Base-by-base conservation (phyloP, 768 basidiomycete genomes). In the Stropharia rugosoannulata region DNA sequence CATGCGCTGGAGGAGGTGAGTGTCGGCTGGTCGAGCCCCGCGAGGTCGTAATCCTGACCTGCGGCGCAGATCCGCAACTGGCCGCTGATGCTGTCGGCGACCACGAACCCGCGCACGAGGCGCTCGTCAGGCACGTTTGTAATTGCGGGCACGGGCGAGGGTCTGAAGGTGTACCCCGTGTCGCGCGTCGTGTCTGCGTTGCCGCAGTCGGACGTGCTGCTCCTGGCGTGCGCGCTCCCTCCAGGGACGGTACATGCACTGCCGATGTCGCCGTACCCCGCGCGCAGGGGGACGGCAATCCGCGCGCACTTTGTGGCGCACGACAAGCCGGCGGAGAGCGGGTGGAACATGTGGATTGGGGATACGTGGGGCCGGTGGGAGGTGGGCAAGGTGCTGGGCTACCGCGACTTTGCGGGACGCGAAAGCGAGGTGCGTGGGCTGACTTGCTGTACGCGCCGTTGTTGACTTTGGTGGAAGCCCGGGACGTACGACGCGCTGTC, bases 401-500 rank as follows among this genome's bases (percentile, higher is more conserved):
- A 87, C 64, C 73, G 79, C 9, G 85, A 86, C 59, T 77, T 80
- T 68, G 73, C 79, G 7, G 86, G 86, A 10, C 68, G 80, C 25
- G 81, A 84, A 60, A 78, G 83, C 1, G 62, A 80, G 73, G 86
- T 81, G 53, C 27, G 75, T 68, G 27, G 39, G 10, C 4, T 7
- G 6, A 1, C n/a, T 32, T 16, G 22, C 11, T 42, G 3, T 35
- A n/a, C 22, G 12, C 15, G 16, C 37, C 16, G 13, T 46, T 43
- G 19, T 42, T 44, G 35, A 8, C 5, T 18, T n/a, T 4, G 22
- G 42, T 8, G 44, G 22, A 61, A 85, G 83, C 81, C 85, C 3
- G 88, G 87, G 13, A 86, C 86, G n/a, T 84, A 87, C 64, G 85
- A 87, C 60, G 70, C 80, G 4, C 75, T 89, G 9, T 77, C 80